Base-by-base conservation (phyloP, 208 protist species). In the Polymyxa betae region DNA sequence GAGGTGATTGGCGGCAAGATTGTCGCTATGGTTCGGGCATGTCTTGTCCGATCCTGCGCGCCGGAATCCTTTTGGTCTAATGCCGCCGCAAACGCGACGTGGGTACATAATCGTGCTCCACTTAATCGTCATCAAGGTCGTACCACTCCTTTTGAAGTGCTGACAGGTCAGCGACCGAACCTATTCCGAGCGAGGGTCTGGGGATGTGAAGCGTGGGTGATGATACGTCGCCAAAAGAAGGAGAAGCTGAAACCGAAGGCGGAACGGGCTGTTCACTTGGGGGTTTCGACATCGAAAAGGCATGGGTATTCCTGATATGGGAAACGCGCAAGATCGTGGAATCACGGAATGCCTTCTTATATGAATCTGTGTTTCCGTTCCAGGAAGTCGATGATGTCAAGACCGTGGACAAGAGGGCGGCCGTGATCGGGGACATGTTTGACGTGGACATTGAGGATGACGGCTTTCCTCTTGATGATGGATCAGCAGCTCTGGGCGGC, bases 161-260 rank as follows among this genome's bases (percentile, higher is more conserved):
- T 82, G 72, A 82, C 72, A n/a, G 72, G 72, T 60, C 12, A 82
- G 40, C n/a, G 35, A 82, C 35, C 72, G 5, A n/a, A 82, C 72
- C 72, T 82, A n/a, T 40, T n/a, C 12, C 5, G 72, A 43, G 72
- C 72, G n/a, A 82, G n/a, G 16, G 12, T n/a, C n/a, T 82, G 5
- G 16, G 72, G 72, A 5, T 82, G 72, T n/a, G 72, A 82, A n/a
- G 72, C 72, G 5, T 82, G 72, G 72, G 72, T 82, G 12, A 82
- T 20, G n/a, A 82, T 82, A 20, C 72, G 72, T 5, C 72, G 72
- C n/a, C 16, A 35, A 82, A 82, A 5, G 35, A 20, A 40, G 5
- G 72, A 45, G 16, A 82, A 82, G 72, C 72, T 82, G 72, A n/a
- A 82, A 12, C 5, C 72, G 35, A 82, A 43, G 72, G 72, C 72